Percentiles rank a stretch among this genome's conserved stretches.
These are phyloP conservation scores for Mycena filopes DNA, from an alignment of 768 basidiomycete genomes.

Conservation along the genomic window DNA sequence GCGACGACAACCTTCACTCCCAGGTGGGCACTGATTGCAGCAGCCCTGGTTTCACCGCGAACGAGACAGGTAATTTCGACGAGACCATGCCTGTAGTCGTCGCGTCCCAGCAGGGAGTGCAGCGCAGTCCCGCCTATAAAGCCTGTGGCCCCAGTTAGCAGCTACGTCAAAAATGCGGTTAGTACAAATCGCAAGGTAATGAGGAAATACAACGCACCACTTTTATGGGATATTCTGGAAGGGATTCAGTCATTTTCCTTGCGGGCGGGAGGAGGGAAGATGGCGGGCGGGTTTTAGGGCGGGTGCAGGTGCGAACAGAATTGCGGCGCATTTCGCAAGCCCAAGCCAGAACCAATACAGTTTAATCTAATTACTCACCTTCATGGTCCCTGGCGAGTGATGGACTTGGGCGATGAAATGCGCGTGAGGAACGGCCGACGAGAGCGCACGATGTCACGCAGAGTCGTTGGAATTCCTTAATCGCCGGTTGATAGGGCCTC, in stretches of 20 bases:
- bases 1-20: slow-evolving; percentile 26
- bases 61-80: slow-evolving; percentile 31
- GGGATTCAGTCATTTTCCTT: slow-evolving; percentile 9
- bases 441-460: too few species aligned
- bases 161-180: slow-evolving; percentile 1
- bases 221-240: slow-evolving; percentile 13
- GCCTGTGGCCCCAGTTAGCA: slow-evolving; percentile 29
- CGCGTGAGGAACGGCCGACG: too few species aligned
- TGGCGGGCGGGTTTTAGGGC: not conserved
- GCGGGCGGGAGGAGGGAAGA: not conserved
- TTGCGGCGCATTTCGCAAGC: not conserved
- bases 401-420: too few species aligned
- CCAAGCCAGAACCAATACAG: not conserved
- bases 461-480: too few species aligned
- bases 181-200: not conserved
- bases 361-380: slow-evolving; percentile 1
- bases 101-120: slow-evolving; percentile 14
- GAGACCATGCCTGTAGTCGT: slow-evolving; percentile 19
- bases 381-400: not conserved
- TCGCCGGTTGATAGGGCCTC: too few species aligned
- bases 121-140: slow-evolving; percentile 29
- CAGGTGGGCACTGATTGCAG: slow-evolving; percentile 3
- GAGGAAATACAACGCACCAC: slow-evolving; percentile 5
- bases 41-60: slow-evolving; percentile 22
- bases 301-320: not conserved